Base-by-base conservation (phyloP, 305 asterid genomes). In the Fraxinus sp. region DNA sequence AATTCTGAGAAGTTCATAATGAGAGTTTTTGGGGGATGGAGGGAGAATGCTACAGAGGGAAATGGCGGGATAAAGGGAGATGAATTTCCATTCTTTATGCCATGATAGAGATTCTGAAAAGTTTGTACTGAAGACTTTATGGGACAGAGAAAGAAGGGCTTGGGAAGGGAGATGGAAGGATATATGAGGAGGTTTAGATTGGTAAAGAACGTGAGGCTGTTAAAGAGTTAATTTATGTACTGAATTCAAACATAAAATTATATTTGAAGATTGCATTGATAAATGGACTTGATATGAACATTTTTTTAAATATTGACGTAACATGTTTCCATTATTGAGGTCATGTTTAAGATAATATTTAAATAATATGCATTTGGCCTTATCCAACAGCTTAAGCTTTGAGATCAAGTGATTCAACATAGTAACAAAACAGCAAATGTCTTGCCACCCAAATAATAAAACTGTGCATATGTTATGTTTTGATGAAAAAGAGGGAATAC, bases 201-300 rank as follows among this genome's bases (percentile, higher is more conserved):
- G 77, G 32, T 35, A 13, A 36, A 37, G 52, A 80, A 75, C 32
- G 44, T 33, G 70, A 77, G 62, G 24, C 62, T 74, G 37, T 6
- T 72, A 76, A 76, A 71, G 44, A 73, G 72, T 49, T 77, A 59
- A 18, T 59, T 46, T 82, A 78, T 39, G 35, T 26, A 37, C 18
- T 64, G 26, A 59, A 3, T 76, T 32, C 35, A 32, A 18, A 36
- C 57, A 73, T 80, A 80, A 77, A 26, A 62, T 39, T 62, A 62
- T 64, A 26, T 22, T 64, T 16, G 62, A 22, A 10, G 39, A 44
- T 71, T 62, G 52, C 76, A 62, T 68, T 77, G 83, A 79, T n/a
- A 30, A 76, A 73, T 55, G 28, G 16, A 77, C 77, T 52, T 39
- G 30, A 39, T 83, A 24, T 73, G 36, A 66, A 76, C 79, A n/a